Base-by-base conservation (phyloP, 2,329 filamentous ascomycete genomes). In the Pseudopyrenochaeta lycopersici region DNA sequence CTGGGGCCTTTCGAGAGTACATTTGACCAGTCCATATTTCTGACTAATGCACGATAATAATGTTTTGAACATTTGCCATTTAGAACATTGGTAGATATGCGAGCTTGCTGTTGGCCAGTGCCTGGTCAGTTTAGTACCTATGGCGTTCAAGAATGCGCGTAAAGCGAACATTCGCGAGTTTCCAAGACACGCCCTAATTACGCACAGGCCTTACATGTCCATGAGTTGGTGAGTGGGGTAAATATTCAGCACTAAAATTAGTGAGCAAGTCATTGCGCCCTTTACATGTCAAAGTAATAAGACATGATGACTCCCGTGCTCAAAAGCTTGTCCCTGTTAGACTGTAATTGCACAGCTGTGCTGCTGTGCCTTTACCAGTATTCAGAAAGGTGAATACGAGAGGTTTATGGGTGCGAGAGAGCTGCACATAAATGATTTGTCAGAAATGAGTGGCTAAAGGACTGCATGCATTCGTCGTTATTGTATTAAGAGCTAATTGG, bases 251-350 rank as follows among this genome's bases (percentile, higher is more conserved):
- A n/a, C n/a, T 14, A 38, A 10, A 17, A 10, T 31, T 12, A 44
- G 18, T 33, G 36, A 29, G 18, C 12, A 33, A 35, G 27, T 23
- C 12, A 7, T 18, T 17, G 38, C 44, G 52, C 44, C 44, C 44
- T 51, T 23, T 15, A 51, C 38, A 55, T 48, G 44, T 52, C 36
- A 39, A 51, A n/a, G 11, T 40, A 15, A 30, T 10, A 15, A 38
- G 38, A 12, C 12, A 7, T 35, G 27, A 44, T 44, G 44, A 48
- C 30, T 23, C 17, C 31, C 38, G 21, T 27, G 32, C 30, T 29
- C 35, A 39, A 20, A 20, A 21, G 36, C 6, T 9, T 27, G 23
- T 27, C 9, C 9, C 7, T 38, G n/a, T 39, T 39, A 7, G 10
- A 21, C 18, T 20, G 18, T 11, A 21, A 14, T 14, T 7, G 20